phyloP scores from a whole-genome alignment of 768 basidiomycete species.

The Symmetrospora coprosmae region DNA sequence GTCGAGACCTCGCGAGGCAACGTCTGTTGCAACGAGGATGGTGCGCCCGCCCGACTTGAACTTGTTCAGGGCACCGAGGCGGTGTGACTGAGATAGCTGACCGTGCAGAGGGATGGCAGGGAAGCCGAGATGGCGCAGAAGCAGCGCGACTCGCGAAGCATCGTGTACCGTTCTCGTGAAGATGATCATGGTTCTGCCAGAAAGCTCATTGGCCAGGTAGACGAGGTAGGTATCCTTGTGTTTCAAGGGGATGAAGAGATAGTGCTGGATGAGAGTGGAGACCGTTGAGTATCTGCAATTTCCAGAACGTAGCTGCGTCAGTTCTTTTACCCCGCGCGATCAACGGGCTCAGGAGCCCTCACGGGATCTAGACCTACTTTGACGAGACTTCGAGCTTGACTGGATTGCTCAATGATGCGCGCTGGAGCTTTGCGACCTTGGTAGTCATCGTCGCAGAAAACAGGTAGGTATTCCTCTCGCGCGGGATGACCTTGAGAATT shows the following conservation, averaged over 20 bases:
- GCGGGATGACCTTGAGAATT: conserved; percentile 86
- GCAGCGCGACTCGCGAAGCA: conserved; percentile 72
- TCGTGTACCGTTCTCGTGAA: conserved; percentile 94
- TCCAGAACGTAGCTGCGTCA: not conserved
- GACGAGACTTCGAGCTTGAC: conserved; percentile 80
- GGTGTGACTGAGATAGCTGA: conserved; percentile 80
- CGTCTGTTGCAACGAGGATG: conserved; percentile 87
- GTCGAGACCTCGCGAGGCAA: conserved; percentile 91
- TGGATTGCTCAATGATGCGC: conserved; percentile 86
- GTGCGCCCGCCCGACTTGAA: conserved; percentile 88
- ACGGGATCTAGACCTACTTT: conserved; percentile 55
- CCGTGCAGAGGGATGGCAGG: conserved; percentile 92
- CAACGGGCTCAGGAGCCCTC: no score
- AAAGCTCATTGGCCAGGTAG: conserved; percentile 72
- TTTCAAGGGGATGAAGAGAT: conserved; percentile 77
- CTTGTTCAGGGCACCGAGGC: conserved; percentile 80
- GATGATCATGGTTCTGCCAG: conserved; percentile 84
- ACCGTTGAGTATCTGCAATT: conserved; percentile 82
- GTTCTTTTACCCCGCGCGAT: not conserved
- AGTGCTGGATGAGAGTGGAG: conserved; percentile 85
- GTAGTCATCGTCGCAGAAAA: conserved; percentile 99
- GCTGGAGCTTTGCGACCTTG: conserved; percentile 88
- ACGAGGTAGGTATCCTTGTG: conserved; percentile 85
- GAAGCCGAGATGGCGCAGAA: conserved; percentile 79
- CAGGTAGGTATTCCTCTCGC: conserved; percentile 83